phyloP scores from a whole-genome alignment of 441 rosid genomes.

The Viola pubescens region DNA sequence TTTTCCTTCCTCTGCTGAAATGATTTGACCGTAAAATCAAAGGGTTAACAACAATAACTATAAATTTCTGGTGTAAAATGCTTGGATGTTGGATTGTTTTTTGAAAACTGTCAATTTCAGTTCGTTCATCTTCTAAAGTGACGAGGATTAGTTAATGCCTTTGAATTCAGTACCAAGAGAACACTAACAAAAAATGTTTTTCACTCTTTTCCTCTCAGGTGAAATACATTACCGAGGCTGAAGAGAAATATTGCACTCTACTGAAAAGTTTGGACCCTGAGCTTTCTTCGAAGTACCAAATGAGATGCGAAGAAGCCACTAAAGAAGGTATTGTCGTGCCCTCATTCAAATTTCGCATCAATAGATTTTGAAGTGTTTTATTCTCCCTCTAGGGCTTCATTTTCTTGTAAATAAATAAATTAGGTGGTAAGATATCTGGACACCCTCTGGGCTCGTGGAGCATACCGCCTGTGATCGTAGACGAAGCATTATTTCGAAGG shows the following conservation, averaged over 20 bases:
- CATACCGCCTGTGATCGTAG: conserved; percentile 55
- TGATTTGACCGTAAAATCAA: too few relatives aligned
- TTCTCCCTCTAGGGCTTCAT: neutral
- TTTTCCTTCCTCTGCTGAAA: too few relatives aligned
- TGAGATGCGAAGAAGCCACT: conserved; percentile 80
- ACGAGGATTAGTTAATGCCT: too few relatives aligned
- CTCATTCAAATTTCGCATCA: conserved; percentile 5
- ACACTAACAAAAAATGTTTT: neutral
- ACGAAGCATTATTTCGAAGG: conserved; percentile 51
- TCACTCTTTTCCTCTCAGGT: conserved; percentile 32
- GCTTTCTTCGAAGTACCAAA: conserved; percentile 47
- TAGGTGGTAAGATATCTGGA: conserved; percentile 56
- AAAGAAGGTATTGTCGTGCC: conserved; percentile 48
- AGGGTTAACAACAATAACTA: too few relatives aligned
- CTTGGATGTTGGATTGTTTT: neutral
- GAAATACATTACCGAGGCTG: conserved; percentile 58
- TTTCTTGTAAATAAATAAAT: neutral
- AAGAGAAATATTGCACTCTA: conserved; percentile 49
- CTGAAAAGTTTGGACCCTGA: conserved; percentile 54
- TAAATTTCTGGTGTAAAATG: too few relatives aligned
- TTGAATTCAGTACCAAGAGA: neutral
- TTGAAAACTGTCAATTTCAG: neutral
- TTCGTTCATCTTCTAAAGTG: neutral
- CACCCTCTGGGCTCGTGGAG: conserved; percentile 70
- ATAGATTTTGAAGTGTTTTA: neutral